Base-by-base conservation (phyloP, 352 stramenopile genomes). In the Paralagenidium karlingii region DNA sequence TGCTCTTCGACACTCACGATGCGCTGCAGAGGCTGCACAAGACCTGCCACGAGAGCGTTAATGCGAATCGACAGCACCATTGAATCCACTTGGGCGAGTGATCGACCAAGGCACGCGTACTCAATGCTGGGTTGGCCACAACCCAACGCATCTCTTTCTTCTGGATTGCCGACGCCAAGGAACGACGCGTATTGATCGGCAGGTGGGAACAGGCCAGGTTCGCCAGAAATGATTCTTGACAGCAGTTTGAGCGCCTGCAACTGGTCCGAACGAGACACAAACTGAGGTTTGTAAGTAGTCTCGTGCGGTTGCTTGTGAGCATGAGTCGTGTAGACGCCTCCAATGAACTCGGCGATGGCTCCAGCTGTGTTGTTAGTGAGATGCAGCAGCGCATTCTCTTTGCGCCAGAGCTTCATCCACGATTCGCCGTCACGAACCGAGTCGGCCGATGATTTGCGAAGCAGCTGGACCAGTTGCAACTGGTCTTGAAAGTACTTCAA, bases 251-350 rank as follows among this genome's bases (percentile, higher is more conserved):
- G 48, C 15, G 62, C 68, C 24, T 49, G 41, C 2, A 58, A 16
- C 34, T 83, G 68, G 15, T 55, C 61, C 3, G 26, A 29, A 22
- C 52, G 59, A 0, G 64, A 40, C 2, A 83, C 32, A n/a, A 57
- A 60, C 7, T 40, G 19, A 1, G 68, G 48, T 0, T 45, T 39
- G 31, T 75, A 81, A 10, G 33, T 25, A 7, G 25, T 48, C 47
- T 80, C 59, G 3, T 40, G 45, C 1, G 52, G 47, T 7, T 43
- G 29, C 26, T 49, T 55, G 29, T 87, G 69, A 12, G 69, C 63
- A 34, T 82, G 58, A 5, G 69, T 82, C 19, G 68, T 51, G 29
- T 84, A 74, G 24, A 75, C 58, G 18, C 67, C 65, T 5, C 73
- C 73, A 2, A 87, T 49, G 49, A 80, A 51, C 5, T 65, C 63